Base-by-base conservation (phyloP, 2,329 filamentous ascomycete genomes). In the Zalaria sp. region DNA sequence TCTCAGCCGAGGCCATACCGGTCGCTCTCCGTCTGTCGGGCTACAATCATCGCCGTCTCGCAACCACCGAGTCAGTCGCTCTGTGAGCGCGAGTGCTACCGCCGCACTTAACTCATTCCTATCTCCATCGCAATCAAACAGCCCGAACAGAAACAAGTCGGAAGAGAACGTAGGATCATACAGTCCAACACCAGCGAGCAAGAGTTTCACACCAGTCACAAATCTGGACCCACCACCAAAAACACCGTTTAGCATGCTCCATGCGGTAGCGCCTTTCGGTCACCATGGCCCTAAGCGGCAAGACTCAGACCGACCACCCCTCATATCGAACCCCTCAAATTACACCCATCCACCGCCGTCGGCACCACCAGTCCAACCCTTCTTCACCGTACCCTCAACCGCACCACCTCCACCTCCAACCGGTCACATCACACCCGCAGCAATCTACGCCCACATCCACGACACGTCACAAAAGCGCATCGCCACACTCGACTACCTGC, bases 401-500 rank as follows among this genome's bases (percentile, higher is more conserved):
- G 7, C 7, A 40, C 3, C 8, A 4, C 37, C 37, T n/a, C 27
- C 11, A 25, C 34, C 11, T 36, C 34, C 6, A 7, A 36, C 18
- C 18, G 26, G 11, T 7, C 25, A 9, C 11, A 10, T 38, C 64
- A 69, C 49, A 74, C 72, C 75, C 5, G 63, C 68, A 45, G 64
- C 69, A 38, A 67, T 79, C 43, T 79, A 75, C 57, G 70, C 77
- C 50, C 73, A 78, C 48, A 77, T 98, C 46, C 83, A 89, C 44
- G 89, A 96, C 46, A 76, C 85, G 52, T 82, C 85, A 32, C 81
- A 81, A 44, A 98, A 98, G 68, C 76, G 91, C 51, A 94, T 98
- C 67, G 87, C 86, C 2, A 96, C 91, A 0, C 62, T 98, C 35
- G 85, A 93, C 53, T 98, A 98, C 58, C 62, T 98, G 48, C 77